phyloP scores from a whole-genome alignment of 208 protist genomes.

The Porcisia hertigi region DNA sequence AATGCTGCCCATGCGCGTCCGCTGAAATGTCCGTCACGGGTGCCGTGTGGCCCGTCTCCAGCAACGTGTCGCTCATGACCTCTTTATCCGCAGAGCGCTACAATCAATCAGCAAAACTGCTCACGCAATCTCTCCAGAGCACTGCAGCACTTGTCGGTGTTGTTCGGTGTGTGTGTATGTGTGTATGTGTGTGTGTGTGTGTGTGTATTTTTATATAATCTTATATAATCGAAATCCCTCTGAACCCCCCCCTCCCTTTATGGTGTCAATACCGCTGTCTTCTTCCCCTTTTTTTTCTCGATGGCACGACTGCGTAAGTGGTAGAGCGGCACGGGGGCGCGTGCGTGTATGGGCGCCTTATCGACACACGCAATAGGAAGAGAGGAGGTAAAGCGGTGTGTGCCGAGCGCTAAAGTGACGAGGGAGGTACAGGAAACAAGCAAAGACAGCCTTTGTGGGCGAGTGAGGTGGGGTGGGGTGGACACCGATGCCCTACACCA shows the following conservation, averaged over 20 bases:
- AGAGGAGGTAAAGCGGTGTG: neutral
- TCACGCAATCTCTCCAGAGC: neutral
- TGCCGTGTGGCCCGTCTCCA: conserved; percentile 73
- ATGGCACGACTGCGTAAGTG: neutral
- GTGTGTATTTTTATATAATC: neutral
- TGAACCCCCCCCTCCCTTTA: too few species aligned
- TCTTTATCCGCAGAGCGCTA: neutral
- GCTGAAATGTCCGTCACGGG: conserved; percentile 71
- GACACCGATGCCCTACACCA: neutral
- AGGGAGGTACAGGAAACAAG: neutral
- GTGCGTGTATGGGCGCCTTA: neutral
- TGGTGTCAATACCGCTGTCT: neutral
- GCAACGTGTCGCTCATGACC: conserved; percentile 32
- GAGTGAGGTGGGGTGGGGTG: neutral
- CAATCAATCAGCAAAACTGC: neutral
- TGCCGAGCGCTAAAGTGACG: neutral
- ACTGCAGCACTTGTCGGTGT: neutral
- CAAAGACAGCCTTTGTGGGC: neutral
- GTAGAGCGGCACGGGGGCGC: neutral
- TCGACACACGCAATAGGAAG: neutral
- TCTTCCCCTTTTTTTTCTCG: neutral
- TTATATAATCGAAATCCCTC: too few species aligned
- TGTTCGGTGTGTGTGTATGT: neutral
- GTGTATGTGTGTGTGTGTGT: neutral
- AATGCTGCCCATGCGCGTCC: conserved; percentile 49